Conservation (phyloP, 441 rosid species). For the Croton setiger region DNA sequence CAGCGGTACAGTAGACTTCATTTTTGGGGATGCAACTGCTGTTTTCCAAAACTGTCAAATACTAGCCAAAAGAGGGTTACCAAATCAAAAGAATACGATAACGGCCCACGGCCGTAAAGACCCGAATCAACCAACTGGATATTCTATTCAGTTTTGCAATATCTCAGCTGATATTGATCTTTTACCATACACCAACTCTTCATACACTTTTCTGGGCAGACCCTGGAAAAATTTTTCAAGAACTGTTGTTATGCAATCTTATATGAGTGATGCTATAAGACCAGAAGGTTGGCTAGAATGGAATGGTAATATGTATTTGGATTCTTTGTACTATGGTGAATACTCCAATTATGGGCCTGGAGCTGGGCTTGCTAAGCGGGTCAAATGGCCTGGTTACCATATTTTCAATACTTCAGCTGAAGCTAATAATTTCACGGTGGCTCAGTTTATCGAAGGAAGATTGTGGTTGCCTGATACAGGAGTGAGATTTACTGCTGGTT, state of each 20-base stretch:
- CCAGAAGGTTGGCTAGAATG: constrained; percentile 93
- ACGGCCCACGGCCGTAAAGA: constrained; percentile 64
- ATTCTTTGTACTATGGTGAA: constrained; percentile 70
- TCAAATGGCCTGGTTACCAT: constrained; percentile 84
- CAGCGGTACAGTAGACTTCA: constrained; percentile 64
- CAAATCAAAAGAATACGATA: constrained; percentile 54
- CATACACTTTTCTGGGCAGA: constrained; percentile 67
- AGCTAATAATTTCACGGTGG: constrained; percentile 57
- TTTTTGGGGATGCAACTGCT: constrained; percentile 55
- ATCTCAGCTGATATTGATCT: constrained; percentile 69
- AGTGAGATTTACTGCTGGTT: constrained; percentile 53
- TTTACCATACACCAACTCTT: constrained; percentile 44
- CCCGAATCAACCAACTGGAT: constrained; percentile 53
- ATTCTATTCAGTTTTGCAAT: constrained; percentile 82
- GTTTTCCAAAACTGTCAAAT: constrained; percentile 61
- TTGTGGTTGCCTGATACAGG: constrained; percentile 72
- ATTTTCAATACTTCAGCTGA: constrained; percentile 38
- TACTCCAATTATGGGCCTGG: constrained; percentile 73
- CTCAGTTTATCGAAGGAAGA: constrained; percentile 67
- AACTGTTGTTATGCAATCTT: constrained; percentile 62
- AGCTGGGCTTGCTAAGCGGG: constrained; percentile 43
- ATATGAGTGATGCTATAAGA: constrained; percentile 45
- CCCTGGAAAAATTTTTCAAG: constrained; percentile 91
- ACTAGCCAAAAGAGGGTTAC: constrained; percentile 39
- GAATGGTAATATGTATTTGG: constrained; percentile 48